Evolutionary conservation across 495 filamentous ascomycete genomes (phyloP), one percentile per base, ranked within the genome.

Genomic region (Delitschia confertaspora): DNA sequence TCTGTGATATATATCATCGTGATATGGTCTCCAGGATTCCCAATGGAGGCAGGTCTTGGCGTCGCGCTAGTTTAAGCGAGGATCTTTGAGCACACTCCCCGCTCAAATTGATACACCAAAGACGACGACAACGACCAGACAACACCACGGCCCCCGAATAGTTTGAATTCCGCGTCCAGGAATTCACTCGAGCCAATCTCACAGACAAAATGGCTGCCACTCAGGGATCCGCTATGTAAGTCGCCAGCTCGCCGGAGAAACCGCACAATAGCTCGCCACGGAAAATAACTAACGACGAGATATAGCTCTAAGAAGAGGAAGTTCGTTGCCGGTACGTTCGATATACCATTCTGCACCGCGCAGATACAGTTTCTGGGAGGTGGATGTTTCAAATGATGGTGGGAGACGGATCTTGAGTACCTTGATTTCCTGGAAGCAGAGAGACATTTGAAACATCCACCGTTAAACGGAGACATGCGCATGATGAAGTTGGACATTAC

Each of bases 291-390:
- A 21, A 58, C 41, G 8, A 6, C 9, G 17, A 32, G 10, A 18
- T 47, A 33, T 56, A 85, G 82, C 70, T 95, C 89, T 65, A 98
- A 98, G 83, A 81, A 87, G 66, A 82, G 91, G 73, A 98, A 98
- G 84, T 98, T 98, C 79, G 88, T 96, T 69, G 93, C 93, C 64
- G 61, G 61, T 65, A 61, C 36, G 57, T 4, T 25, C 6, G 29
- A 26, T 30, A 21, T 38, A 19, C 34, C 42, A 35, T 48, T 33
- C 49, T 18, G 16, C 25, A 19, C 10, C 7, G 10, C 22, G 19
- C 13, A 10, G 18, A 25, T 1, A 19, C 31, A 33, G 14, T n/a
- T 10, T 41, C 11, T 38, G 11, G 18, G 4, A 11, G 37, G 7
- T 41, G 32, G 30, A 33, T n/a, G 9, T 29, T 27, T 37, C 24